Base-by-base conservation (phyloP, 768 basidiomycete species). In the Cubamyces sp. region DNA sequence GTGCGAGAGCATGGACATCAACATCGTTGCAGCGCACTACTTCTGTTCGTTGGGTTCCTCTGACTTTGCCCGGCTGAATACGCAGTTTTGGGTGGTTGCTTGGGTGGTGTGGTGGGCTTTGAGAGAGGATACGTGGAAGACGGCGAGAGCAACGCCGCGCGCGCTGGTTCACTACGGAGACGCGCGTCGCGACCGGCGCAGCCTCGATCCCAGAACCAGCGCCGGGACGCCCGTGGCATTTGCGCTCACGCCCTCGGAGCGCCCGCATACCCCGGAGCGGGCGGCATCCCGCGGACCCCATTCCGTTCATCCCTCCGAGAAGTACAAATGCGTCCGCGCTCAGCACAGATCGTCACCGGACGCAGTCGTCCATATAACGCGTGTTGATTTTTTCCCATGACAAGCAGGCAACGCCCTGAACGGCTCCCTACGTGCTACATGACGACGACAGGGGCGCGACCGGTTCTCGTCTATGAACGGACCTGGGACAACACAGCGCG, bases 1-100 rank as follows among this genome's bases (percentile, higher is more conserved):
- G 65, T 81, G 81, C 34, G 84, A 86, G 61, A 80, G 12, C 54
- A 83, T 59, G 34, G 80, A 81, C 71, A 80, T 74, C 52, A 85
- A 70, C 82, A 87, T 85, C 48, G 46, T 73, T 64, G 59, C 54
- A 66, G 59, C 52, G 66, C 21, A 23, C 21, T 30, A 47, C 1
- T 37, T 40, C 3, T 34, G n/a, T n/a, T n/a, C 2, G 18, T 16
- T n/a, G 14, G n/a, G 21, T 39, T 26, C 30, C 54, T 39, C 54
- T 43, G 49, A n/a, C 28, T 8, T 40, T 12, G 12, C 19, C 61
- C 42, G 28, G 47, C 7, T 16, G 47, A 5, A 3, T 39, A 14
- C 15, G 25, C 14, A 30, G 16, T 41, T 7, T 28, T 40, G 23
- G 30, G 52, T 14, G 30, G 28, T n/a, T 25, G 57, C 21, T 40